phyloP scores from a whole-genome alignment of 2,329 filamentous ascomycete species.

The Pseudogymnoascus destructans region DNA sequence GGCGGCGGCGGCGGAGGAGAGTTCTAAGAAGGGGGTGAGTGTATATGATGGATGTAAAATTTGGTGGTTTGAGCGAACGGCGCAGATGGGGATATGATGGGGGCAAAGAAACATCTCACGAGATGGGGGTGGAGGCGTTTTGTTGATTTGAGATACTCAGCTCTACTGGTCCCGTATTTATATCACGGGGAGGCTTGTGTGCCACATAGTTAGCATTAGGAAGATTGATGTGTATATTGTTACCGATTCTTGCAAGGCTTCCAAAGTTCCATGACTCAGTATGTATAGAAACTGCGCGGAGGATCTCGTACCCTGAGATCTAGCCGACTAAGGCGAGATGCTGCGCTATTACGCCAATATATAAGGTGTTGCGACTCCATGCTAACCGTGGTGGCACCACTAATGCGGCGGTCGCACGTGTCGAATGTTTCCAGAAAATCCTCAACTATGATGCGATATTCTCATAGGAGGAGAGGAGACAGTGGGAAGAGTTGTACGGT shows the following conservation, averaged over 20 bases:
- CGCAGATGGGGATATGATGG: not conserved
- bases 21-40: conserved; percentile 15
- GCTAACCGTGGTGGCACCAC: too few species aligned
- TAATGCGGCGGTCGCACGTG: too few species aligned
- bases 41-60: conserved; percentile 2
- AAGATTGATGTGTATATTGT: not conserved
- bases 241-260: not conserved
- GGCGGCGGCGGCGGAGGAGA: conserved; percentile 22
- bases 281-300: not conserved
- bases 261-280: not conserved
- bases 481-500: too few species aligned
- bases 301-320: too few species aligned
- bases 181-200: not conserved
- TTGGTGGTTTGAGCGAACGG: conserved; percentile 7
- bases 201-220: not conserved
- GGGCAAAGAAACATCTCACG: conserved; percentile 1
- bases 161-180: conserved; percentile 1
- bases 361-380: too few species aligned
- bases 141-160: conserved; percentile 2
- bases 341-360: too few species aligned
- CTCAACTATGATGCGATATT: too few species aligned
- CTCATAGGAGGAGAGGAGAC: too few species aligned
- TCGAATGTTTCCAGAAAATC: too few species aligned
- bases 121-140: not conserved
- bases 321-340: too few species aligned